Evolutionary conservation across 352 stramenopile genomes (phyloP).

Genomic region (Pilasporangium apinafurcum): DNA sequence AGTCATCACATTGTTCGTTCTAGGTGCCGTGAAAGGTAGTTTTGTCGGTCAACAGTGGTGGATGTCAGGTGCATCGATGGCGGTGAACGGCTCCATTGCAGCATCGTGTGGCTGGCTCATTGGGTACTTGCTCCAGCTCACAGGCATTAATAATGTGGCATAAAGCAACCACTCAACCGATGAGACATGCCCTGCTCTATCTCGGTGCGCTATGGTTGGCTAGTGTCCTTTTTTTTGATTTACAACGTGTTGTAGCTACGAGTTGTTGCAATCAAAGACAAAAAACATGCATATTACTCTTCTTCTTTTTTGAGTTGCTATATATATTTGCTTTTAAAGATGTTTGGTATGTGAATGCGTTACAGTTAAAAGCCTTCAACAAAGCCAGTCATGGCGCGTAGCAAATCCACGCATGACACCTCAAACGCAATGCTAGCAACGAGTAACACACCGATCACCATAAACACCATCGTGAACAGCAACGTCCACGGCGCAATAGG

Average conservation of each 20-base stretch:
- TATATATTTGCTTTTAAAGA: too few species aligned
- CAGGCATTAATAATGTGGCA: slow-evolving; percentile 67
- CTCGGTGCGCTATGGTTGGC: too few species aligned
- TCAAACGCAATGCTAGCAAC: slow-evolving; percentile 40
- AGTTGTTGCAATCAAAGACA: too few species aligned
- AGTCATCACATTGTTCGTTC: slow-evolving; percentile 90
- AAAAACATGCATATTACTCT: too few species aligned
- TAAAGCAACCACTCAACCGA: too few species aligned
- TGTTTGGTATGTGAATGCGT: too few species aligned
- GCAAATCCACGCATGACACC: slow-evolving; percentile 41
- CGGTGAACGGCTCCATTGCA: slow-evolving; percentile 67
- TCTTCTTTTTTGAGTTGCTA: too few species aligned
- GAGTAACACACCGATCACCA: slow-evolving; percentile 33
- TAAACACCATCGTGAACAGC: slow-evolving; percentile 53
- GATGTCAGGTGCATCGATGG: slow-evolving; percentile 61
- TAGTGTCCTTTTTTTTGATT: too few species aligned
- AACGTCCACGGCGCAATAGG: slow-evolving; percentile 54
- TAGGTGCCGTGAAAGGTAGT: slow-evolving; percentile 90
- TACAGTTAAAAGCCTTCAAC: slow-evolving; percentile 25
- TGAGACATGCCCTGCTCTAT: too few species aligned
- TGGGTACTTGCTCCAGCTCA: slow-evolving; percentile 75
- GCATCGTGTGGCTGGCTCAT: slow-evolving; percentile 77
- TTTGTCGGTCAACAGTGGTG: slow-evolving; percentile 80
- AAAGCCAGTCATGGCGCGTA: slow-evolving; percentile 62
- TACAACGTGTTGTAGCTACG: too few species aligned